phyloP scores from a whole-genome alignment of 164 flowering plant genomes.

The Cinnamomum chago region DNA sequence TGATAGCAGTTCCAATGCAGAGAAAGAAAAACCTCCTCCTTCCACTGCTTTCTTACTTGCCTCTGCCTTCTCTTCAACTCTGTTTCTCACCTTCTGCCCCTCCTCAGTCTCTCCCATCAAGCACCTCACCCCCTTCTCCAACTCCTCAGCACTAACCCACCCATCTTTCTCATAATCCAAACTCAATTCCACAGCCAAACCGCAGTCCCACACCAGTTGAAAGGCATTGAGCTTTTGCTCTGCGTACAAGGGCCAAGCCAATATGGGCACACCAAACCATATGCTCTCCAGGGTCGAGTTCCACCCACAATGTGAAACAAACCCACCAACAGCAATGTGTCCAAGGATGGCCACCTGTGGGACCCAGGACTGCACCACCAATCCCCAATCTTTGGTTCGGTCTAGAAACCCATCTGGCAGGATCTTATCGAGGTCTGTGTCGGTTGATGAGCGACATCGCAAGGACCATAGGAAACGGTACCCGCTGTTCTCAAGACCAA shows the following conservation, averaged over 20 bases:
- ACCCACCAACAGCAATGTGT: conserved; percentile 11
- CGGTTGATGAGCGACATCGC: background rate
- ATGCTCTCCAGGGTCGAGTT: conserved; percentile 15
- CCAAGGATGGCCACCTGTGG: conserved; percentile 11
- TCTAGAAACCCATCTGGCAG: conserved; percentile 15
- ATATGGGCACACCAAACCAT: conserved; percentile 26
- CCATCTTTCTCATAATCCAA: conserved; percentile 12
- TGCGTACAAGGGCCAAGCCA: conserved; percentile 45
- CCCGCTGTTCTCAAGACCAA: conserved; percentile 6
- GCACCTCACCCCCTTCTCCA: conserved; percentile 21
- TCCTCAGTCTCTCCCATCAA: conserved; percentile 13
- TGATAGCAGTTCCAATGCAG: background rate
- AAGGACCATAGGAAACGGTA: conserved; percentile 5
- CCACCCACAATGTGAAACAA: conserved; percentile 19
- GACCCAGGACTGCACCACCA: conserved; percentile 15
- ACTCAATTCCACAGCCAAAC: conserved; percentile 29
- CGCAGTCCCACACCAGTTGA: conserved; percentile 31
- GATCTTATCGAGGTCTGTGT: conserved; percentile 7
- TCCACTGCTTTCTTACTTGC: background rate
- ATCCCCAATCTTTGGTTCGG: conserved; percentile 8
- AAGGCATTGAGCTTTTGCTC: conserved; percentile 50
- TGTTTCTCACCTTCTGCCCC: conserved; percentile 11
- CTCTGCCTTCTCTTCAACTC: background rate
- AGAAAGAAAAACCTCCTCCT: conserved; percentile 11
- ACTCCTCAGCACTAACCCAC: conserved; percentile 26